These are phyloP conservation scores for Vigna hirtella DNA, from an alignment of 306 rosid species.

Conservation along the genomic window DNA sequence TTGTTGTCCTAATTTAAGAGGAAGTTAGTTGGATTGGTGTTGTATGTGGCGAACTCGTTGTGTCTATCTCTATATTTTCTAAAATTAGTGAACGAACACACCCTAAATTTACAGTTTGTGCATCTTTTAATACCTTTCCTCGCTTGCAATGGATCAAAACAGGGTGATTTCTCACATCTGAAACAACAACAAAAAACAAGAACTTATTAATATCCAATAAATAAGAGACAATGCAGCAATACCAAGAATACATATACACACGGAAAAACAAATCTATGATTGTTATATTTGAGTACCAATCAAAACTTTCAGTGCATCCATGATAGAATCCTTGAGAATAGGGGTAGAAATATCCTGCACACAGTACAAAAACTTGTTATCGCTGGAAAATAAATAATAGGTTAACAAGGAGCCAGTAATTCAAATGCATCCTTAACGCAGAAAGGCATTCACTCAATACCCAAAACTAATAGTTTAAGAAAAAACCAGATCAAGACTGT, in stretches of 20 bases:
- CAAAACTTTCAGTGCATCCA: conserved; percentile 78
- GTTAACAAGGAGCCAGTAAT: conserved; percentile 8
- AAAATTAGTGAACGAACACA: not conserved
- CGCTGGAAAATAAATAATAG: not conserved
- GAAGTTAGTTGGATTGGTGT: not conserved
- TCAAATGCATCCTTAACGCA: conserved; percentile 23
- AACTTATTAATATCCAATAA: conserved; percentile 17
- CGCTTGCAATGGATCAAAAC: conserved; percentile 58
- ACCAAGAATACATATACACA: not conserved
- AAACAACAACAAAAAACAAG: conserved; percentile 16
- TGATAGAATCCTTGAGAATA: conserved; percentile 62
- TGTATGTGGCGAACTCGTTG: not conserved
- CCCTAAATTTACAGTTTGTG: not conserved
- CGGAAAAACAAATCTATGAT: not conserved
- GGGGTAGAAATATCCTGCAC: conserved; percentile 72
- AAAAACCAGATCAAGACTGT: conserved; percentile 13
- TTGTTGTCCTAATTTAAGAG: not conserved
- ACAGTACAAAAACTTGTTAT: conserved; percentile 17
- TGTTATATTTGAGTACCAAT: conserved; percentile 55
- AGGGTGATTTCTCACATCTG: conserved; percentile 65
- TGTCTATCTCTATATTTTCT: not conserved
- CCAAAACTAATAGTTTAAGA: conserved; percentile 4
- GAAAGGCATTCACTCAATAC: not conserved
- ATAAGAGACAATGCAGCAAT: not conserved
- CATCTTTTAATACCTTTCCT: conserved; percentile 52